Percentiles rank a stretch among this genome's conserved stretches.
Evolutionary conservation across 2,329 filamentous ascomycete species (phyloP).

Genomic region (Ceratocystis variospora): DNA sequence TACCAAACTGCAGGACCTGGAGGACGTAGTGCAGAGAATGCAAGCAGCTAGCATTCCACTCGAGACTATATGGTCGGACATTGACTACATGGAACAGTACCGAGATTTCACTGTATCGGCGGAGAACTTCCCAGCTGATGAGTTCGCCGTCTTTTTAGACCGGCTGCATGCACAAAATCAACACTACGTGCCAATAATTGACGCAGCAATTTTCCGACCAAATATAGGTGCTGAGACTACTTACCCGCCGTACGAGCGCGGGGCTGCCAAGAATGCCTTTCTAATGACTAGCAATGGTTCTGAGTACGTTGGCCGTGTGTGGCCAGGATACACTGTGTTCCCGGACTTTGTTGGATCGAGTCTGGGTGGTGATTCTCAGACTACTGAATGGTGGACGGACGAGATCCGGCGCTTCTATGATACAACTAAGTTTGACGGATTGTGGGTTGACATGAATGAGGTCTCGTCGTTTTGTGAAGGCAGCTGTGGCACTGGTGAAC

Average conservation of each 20-base stretch:
- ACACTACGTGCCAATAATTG: conserved; percentile 62
- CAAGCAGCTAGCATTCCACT: conserved; percentile 50
- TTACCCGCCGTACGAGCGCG: conserved; percentile 48
- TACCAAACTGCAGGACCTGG: conserved; percentile 52
- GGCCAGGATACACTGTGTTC: conserved; percentile 59
- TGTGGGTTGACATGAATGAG: conserved; percentile 48
- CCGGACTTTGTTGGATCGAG: conserved; percentile 55
- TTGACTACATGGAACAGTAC: conserved; percentile 51
- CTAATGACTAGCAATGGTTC: conserved; percentile 43
- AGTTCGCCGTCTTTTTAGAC: conserved; percentile 32
- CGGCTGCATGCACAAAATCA: conserved; percentile 50
- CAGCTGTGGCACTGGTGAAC: conserved; percentile 52
- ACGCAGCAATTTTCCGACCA: conserved; percentile 55
- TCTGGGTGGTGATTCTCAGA: conserved; percentile 43
- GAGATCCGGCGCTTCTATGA: conserved; percentile 47
- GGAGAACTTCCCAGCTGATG: conserved; percentile 23
- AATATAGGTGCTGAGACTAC: conserved; percentile 52
- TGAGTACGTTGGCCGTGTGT: conserved; percentile 49
- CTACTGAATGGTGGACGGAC: conserved; percentile 53
- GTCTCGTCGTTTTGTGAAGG: conserved; percentile 54
- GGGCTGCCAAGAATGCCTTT: conserved; percentile 39
- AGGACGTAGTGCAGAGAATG: conserved; percentile 55
- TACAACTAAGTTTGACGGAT: conserved; percentile 36
- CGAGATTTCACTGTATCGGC: conserved; percentile 50
- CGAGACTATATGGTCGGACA: conserved; percentile 62